Evolutionary conservation across 2,329 filamentous ascomycete genomes (phyloP), one percentile per base, ranked within the genome.

Genomic region (Exophiala oligosperma): DNA sequence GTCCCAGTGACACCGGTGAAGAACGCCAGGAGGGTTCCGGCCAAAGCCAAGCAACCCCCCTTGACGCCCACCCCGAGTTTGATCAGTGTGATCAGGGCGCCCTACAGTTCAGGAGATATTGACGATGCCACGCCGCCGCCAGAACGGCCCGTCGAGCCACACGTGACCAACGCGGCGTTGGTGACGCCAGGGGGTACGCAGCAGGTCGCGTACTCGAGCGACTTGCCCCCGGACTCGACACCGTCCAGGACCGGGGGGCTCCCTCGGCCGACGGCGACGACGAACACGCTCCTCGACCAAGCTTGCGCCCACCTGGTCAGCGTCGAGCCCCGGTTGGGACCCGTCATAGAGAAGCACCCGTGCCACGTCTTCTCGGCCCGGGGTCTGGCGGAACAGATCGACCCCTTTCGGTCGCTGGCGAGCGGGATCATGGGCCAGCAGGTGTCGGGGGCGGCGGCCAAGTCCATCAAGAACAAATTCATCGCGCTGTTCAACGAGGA

Each of bases 391-490:
- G 91, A 97, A 73, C 81, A 85, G 63, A 84, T 97, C 60, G 91
- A 97, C 73, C 94, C 94, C 0, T 99, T 97, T 69, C 87, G 89
- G 66, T 87, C 85, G 57, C 81, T 99, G 35, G 83, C 85, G 40
- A 92, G 88, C 72, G 89, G 92, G 52, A 97, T 99, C 70, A 96
- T 97, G 67, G 92, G 91, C 53, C 94, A 97, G 75, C 94, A 99
- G 77, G 93, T 99, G 21, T 96, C 92, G 0, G 92, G 93, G 17
- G 91, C 92, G 4, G 94, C 94, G 0, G 94, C 94, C 11, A 88
- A 85, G 65, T 90, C 90, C 4, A 97, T 99, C 76, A 92, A 93
- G 72, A 83, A 83, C 50, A 93, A 91, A 64, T 97, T 97, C 71
- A 76, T 96, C 21, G 80, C 78, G 1, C 76, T 97, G 4, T 97